Percentiles rank a stretch among this genome's conserved stretches.
phyloP scores from a whole-genome alignment of 768 basidiomycete species.

The Hygrophorus pudorinus region DNA sequence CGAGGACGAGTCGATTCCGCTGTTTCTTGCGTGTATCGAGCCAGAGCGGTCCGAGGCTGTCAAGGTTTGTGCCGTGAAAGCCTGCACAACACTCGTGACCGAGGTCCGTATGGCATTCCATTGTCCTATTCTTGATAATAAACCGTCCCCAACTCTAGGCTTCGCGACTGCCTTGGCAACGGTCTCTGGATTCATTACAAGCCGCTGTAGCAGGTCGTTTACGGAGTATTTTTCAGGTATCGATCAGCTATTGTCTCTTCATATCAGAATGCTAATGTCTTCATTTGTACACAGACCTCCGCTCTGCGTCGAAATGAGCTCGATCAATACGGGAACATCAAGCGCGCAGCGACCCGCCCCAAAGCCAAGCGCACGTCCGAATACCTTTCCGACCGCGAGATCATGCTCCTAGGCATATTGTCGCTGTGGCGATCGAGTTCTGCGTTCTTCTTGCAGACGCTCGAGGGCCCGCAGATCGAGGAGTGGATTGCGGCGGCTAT shows the following conservation, averaged over 20 bases:
- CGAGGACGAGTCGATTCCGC: constrained; percentile 43
- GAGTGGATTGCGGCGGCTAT: constrained; percentile 38
- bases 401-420: constrained; percentile 59
- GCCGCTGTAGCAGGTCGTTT: constrained; percentile 36
- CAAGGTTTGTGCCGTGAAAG: constrained; percentile 69
- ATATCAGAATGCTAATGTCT: not conserved
- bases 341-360: constrained; percentile 45
- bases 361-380: constrained; percentile 50
- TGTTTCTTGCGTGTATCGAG: constrained; percentile 60
- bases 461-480: constrained; percentile 25
- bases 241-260: not conserved
- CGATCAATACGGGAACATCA: constrained; percentile 45
- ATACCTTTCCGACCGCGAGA: constrained; percentile 56
- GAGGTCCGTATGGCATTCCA: constrained; percentile 36
- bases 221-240: constrained; percentile 47
- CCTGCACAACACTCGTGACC: constrained; percentile 54
- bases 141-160: constrained; percentile 26
- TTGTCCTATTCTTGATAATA: constrained; percentile 1
- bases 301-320: constrained; percentile 50
- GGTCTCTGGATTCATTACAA: constrained; percentile 38
- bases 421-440: constrained; percentile 56
- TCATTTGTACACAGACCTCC: constrained; percentile 26
- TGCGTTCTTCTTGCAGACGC: constrained; percentile 39
- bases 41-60: constrained; percentile 74
- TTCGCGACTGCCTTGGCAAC: constrained; percentile 45